Evolutionary conservation across 2,329 filamentous ascomycete species (phyloP), one percentile per base, ranked within the genome.

Genomic region (Fusarium temperatum): DNA sequence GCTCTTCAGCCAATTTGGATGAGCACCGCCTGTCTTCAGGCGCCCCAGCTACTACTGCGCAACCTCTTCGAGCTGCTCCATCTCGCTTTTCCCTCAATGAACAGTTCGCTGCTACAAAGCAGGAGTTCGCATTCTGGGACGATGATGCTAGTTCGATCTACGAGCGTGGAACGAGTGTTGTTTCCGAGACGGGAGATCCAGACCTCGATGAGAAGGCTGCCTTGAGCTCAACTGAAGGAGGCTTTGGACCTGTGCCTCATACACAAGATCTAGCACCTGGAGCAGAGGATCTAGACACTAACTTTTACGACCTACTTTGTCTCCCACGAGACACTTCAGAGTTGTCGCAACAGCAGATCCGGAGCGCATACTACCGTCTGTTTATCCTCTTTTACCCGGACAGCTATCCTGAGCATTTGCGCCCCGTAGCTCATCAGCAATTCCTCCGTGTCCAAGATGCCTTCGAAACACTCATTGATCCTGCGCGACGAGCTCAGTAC

Each of bases 391-490:
- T 88, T 60, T 83, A 86, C 67, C 83, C 83, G 13, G 83, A 84
- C 36, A 80, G 77, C 54, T 83, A 87, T 66, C 82, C 85, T 5
- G 76, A 81, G 14, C 77, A 82, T 38, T 78, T 83, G 55, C 83
- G 81, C 41, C 80, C 80, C 38, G 73, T 82, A 41, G 85, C 85
- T 28, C 81, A 81, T 18, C 76, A 77, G 28, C 84, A 86, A 72
- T 84, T 87, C 54, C 77, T 80, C 17, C 77, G 80, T 44, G 81
- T 84, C 7, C 83, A 87, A 63, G 77, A 78, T 18, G 86, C 85
- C 13, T 87, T 86, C 54, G 86, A 87, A 77, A 84, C 83, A 4
- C 80, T 88, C n/a, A 82, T 85, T 53, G 82, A 86, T 55, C 84
- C 85, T 20, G 77, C 79, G 22, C 81, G 83, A 28, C 81, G 84